A percentile compares a stretch with the other conserved stretches of the same genome.
phyloP scores from a whole-genome alignment of 2,329 filamentous ascomycete species.

The Hirsutella thompsonii region DNA sequence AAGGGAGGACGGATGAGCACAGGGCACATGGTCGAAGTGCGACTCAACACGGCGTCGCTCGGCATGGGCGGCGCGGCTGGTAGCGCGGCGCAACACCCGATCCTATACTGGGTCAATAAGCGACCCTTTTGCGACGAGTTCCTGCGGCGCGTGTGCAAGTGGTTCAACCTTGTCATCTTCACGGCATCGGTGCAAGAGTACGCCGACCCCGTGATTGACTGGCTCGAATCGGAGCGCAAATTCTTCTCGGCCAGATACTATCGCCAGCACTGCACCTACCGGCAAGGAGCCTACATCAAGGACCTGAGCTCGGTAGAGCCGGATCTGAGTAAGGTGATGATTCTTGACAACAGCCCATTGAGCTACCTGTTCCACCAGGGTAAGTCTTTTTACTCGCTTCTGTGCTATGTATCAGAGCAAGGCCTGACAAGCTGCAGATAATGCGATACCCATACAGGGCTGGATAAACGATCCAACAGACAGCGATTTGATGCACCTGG shows the following conservation, averaged over 20 bases:
- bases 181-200: slow-evolving; percentile 98
- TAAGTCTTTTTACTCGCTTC: slow-evolving; percentile 26
- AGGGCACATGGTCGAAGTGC: slow-evolving; percentile 98
- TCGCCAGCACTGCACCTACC: slow-evolving; percentile 89
- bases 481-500: slow-evolving; percentile 82
- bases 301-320: slow-evolving; percentile 93
- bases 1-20: slow-evolving; percentile 93
- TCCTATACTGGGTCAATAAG: slow-evolving; percentile 98
- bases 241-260: slow-evolving; percentile 93
- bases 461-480: slow-evolving; percentile 99
- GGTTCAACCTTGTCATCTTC: slow-evolving; percentile 96
- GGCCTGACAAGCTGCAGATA: slow-evolving; percentile 47
- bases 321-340: slow-evolving; percentile 96
- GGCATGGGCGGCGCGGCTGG: slow-evolving; percentile 50
- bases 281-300: slow-evolving; percentile 96
- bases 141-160: slow-evolving; percentile 80
- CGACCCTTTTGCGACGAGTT: slow-evolving; percentile 96
- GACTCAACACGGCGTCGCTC: slow-evolving; percentile 60
- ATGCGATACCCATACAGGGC: slow-evolving; percentile 96
- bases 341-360: slow-evolving; percentile 94
- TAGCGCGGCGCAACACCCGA: slow-evolving; percentile 68
- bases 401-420: background rate
- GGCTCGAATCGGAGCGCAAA: slow-evolving; percentile 92
- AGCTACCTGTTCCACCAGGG: slow-evolving; percentile 99
- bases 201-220: slow-evolving; percentile 96